Evolutionary conservation across 805 yeast species (phyloP), one percentile per base, ranked within the genome.

Genomic region (Saccharomycopsis capsularis): DNA sequence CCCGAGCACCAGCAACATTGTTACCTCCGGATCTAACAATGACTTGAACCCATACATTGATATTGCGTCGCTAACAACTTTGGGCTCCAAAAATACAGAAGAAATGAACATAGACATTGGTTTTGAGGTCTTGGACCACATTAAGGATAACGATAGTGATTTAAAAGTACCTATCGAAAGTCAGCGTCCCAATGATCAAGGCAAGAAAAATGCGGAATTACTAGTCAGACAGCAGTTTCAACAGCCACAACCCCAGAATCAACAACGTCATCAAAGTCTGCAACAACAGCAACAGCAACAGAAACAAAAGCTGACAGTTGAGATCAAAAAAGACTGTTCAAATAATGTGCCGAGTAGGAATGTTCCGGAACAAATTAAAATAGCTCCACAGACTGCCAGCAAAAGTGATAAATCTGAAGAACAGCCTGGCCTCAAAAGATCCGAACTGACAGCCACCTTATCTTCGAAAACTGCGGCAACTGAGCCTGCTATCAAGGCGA

Each of bases 91-190:
- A n/a, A 34, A 9, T 6, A 16, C 47, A 22, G 25, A 36, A 24
- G 34, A 29, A 18, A 35, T 44, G 21, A 47, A 47, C 23, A 35
- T 44, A n/a, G 52, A 49, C 24, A 44, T 49, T 3, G 52, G 52
- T 15, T 49, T 49, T 36, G 52, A 49, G 16, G 49, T 49, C 4
- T 40, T 48, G 16, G 42, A 43, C 21, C 29, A 38, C 13, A 25
- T 40, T 7, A 13, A 18, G 37, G 35, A 35, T 7, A 32, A 34
- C 2, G 23, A 21, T 16, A 21, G 4, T 37, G 18, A 3, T 34
- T 4, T 21, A 3, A 5, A 11, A 30, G 23, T 19, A 3, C 30
- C 18, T 13, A 15, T 16, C 19, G 27, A 5, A 4, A n/a, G 36
- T 3, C 34, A 27, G 13, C 23, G 4, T 3, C 44, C 21, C 24